Base-by-base conservation (phyloP, 495 filamentous ascomycete species). In the Neurospora hispaniola region DNA sequence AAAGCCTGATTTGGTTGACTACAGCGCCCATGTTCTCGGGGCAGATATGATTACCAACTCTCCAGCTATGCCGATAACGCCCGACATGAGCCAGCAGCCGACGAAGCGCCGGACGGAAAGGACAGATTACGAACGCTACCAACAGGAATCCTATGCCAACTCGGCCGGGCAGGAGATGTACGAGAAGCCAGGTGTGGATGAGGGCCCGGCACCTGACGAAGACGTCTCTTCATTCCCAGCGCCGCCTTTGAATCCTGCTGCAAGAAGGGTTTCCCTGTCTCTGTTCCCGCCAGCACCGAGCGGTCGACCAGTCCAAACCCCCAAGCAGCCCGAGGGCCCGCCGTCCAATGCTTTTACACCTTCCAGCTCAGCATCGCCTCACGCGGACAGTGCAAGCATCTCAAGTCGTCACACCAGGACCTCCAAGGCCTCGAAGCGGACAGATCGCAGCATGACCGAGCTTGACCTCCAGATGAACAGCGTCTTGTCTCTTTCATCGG, bases 391-490 rank as follows among this genome's bases (percentile, higher is more conserved):
- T 3, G 81, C 81, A 1, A 86, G 85, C 71, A 74, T 86, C 42
- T 86, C 85, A 18, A 86, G 85, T 62, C 79, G 84, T 23, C 84
- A 86, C 70, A 86, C 85, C 7, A 76, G 84, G 69, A 86, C 85
- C 6, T 86, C 85, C 3, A 84, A 84, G 46, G 84, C 84, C 1
- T 85, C 84, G 4, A 83, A 81, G 20, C 83, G 81, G 0, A 84
- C 82, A 1, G 82, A 82, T 59, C 82, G 76, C 38, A 81, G 81
- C 48, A 39, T 85, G 38, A 77, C 73, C 12, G 84, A 83, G 42
- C 77, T 85, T 14, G 85, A 86, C 69, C 77, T 85, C 39, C 80
- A 85, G 46, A 79, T 83, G 54, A 83, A 82, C 59, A 85, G 83
- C 73, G 80, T 86, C 20, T 75, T 86, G 23, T 83, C 84, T 3